phyloP scores from a whole-genome alignment of 2,329 filamentous ascomycete species.

The Dactylellina haptotyla region DNA sequence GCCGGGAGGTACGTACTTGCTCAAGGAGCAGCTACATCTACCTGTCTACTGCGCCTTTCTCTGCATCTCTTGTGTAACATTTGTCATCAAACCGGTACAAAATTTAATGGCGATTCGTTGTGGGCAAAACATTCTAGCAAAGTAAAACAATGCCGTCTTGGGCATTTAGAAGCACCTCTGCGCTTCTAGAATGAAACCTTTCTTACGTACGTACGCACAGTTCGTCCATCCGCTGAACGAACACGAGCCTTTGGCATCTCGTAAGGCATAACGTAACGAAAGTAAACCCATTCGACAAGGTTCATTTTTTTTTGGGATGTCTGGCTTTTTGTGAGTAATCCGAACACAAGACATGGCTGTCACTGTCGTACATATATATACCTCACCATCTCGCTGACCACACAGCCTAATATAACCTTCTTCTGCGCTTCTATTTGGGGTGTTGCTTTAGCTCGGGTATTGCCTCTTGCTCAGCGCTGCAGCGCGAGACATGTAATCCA shows the following conservation, averaged over 20 bases:
- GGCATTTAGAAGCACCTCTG: too few species aligned
- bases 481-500: too few species aligned
- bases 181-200: too few species aligned
- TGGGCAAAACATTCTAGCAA: background rate
- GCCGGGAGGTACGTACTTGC: background rate
- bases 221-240: conserved; percentile 11
- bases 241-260: background rate
- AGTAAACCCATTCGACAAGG: too few species aligned
- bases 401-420: conserved; percentile 8
- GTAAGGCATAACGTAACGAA: conserved; percentile 1
- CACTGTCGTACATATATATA: background rate
- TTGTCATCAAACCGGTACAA: conserved; percentile 21
- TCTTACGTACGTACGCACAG: conserved; percentile 18
- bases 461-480: background rate
- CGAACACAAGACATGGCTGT: conserved; percentile 15
- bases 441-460: too few species aligned
- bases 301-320: too few species aligned
- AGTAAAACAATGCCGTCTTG: background rate
- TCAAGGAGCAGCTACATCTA: background rate
- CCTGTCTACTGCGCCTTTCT: background rate
- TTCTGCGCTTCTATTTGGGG: background rate
- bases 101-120: too few species aligned
- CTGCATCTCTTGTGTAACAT: conserved; percentile 34
- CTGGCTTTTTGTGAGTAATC: conserved; percentile 40
- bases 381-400: background rate